These are phyloP conservation scores for Chloris gayana DNA, from an alignment of 176 grass and related monocot species.

Conservation along the genomic window DNA sequence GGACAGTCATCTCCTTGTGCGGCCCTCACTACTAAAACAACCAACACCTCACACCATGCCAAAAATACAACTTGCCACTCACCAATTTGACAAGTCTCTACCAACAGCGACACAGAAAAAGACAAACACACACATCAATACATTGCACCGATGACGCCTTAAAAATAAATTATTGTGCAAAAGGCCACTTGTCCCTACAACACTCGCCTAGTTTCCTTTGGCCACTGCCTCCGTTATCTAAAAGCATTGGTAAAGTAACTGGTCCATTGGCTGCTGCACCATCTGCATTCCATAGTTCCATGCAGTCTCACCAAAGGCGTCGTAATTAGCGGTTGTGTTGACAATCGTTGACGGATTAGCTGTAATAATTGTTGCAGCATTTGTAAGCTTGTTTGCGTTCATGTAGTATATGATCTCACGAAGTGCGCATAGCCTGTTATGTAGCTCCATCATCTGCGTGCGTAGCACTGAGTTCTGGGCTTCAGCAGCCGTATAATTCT, in stretches of 20 bases:
- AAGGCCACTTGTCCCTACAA: slow-evolving; percentile 3
- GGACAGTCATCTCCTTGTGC: no score
- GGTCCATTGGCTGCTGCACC: slow-evolving; percentile 39
- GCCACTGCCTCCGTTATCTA: background rate
- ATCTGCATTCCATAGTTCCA: slow-evolving; percentile 35
- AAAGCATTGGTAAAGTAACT: slow-evolving; percentile 29
- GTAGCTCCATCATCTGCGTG: slow-evolving; percentile 54
- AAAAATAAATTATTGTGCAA: slow-evolving; percentile 11
- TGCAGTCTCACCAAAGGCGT: background rate
- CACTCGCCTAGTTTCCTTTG: background rate
- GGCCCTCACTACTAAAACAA: background rate
- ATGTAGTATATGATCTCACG: slow-evolving; percentile 44
- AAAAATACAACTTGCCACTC: slow-evolving; percentile 16
- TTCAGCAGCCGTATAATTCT: slow-evolving; percentile 22
- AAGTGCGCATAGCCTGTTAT: slow-evolving; percentile 44
- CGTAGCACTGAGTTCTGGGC: slow-evolving; percentile 67
- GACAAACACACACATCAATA: background rate
- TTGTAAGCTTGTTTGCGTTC: background rate
- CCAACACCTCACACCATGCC: background rate
- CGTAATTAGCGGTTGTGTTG: background rate
- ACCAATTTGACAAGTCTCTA: background rate
- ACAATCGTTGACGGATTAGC: background rate
- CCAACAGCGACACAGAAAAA: slow-evolving; percentile 4
- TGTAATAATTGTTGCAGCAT: background rate
- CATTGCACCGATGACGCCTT: background rate